A percentile compares a stretch with the other conserved stretches of the same genome.
phyloP scores from a whole-genome alignment of 805 yeast species.

The Saccharomyces cerevisiae region DNA sequence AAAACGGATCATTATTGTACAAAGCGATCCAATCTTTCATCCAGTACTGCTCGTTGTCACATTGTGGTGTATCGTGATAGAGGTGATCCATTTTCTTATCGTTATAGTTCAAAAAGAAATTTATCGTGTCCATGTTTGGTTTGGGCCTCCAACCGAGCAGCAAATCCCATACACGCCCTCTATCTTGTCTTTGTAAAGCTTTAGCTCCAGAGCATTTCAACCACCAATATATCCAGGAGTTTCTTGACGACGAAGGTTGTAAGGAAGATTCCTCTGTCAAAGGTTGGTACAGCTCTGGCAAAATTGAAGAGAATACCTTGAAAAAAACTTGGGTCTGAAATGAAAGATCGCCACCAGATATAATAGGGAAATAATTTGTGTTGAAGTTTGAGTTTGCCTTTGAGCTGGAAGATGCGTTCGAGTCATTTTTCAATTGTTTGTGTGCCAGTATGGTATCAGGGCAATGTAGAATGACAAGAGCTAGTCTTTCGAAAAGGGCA shows the following conservation, averaged over 20 bases:
- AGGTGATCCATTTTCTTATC: conserved; percentile 25
- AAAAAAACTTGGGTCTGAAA: conserved; percentile 38
- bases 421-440: conserved; percentile 9
- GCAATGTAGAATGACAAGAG: conserved; percentile 65
- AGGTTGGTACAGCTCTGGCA: conserved; percentile 71
- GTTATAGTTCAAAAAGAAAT: conserved; percentile 31
- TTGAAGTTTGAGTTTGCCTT: conserved; percentile 4
- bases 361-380: conserved; percentile 25
- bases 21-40: conserved; percentile 1
- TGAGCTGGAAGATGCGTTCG: conserved; percentile 1
- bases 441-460: conserved; percentile 40
- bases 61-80: conserved; percentile 9
- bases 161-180: conserved; percentile 87
- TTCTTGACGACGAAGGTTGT: conserved; percentile 45
- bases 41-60: not conserved
- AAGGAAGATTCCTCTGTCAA: conserved; percentile 75
- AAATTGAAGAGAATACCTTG: conserved; percentile 49
- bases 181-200: conserved; percentile 69
- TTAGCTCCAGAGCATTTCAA: conserved; percentile 82
- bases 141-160: conserved; percentile 66
- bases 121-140: conserved; percentile 24
- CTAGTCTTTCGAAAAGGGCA: conserved; percentile 66
- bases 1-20: conserved; percentile 26
- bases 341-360: conserved; percentile 29
- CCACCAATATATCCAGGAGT: conserved; percentile 95